Base-by-base conservation (phyloP, 169 alveolate genomes). In the Plasmodium vinckei region DNA sequence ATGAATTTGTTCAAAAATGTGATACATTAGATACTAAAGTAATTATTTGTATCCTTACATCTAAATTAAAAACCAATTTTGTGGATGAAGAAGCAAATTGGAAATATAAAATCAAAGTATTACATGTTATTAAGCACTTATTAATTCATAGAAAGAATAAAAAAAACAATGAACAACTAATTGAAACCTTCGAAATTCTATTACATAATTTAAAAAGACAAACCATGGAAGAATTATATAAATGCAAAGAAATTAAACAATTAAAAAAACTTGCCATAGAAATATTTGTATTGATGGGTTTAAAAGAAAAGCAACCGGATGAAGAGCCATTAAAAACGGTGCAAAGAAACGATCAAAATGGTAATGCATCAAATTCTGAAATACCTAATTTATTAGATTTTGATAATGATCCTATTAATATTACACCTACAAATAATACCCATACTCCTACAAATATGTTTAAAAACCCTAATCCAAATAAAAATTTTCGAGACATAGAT, bases 191-290 rank as follows among this genome's bases (percentile, higher is more conserved):
- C 3, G 89, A 79, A 19, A 10, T 23, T 2, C 27, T 79, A 33
- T 33, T 79, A 15, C 82, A 79, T 15, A 53, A 65, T 21, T 64
- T 79, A 49, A 79, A 79, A 46, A 59, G 67, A 23, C 89, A 65
- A 64, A 79, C 79, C 2, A 19, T 79, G 63, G 89, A 60, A 57
- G 89, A 79, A 17, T 57, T 79, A 19, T 65, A 79, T 57, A 44
- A 15, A 47, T 64, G 82, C 33, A 79, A 79, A 79, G 89, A 79
- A 79, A 79, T 79, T 54, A 79, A 79, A 25, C 89, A 79, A 27
- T 54, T 79, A 33, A 79, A 79, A 65, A 79, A 79, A 65, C 69
- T 51, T 12, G 71, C 67, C n/a, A 53, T 44, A 17, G 82, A 79
- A 33, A 79, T 79, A 25, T 79, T 79, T 65, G 71, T 65, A 13